Evolutionary conservation across 2,329 filamentous ascomycete genomes (phyloP).

Genomic region (Cadophora gregata): DNA sequence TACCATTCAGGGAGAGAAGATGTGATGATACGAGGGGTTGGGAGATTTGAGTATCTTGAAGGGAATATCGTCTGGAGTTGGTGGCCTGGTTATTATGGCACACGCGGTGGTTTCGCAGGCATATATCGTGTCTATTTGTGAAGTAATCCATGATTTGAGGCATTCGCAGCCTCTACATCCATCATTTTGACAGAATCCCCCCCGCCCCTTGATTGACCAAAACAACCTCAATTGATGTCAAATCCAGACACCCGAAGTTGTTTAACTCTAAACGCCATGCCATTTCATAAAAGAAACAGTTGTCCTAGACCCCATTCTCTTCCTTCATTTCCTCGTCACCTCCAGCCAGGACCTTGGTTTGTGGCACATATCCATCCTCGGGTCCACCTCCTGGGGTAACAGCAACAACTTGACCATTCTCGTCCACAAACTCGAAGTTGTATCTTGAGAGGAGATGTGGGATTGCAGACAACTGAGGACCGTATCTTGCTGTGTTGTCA

Average conservation of each 20-base stretch:
- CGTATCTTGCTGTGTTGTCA: conserved; percentile 94
- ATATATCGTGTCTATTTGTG: neutral
- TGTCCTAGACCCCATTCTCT: conserved; percentile 48
- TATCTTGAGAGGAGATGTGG: conserved; percentile 93
- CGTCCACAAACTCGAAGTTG: conserved; percentile 97
- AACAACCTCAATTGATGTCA: conserved; percentile 20
- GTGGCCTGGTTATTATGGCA: neutral
- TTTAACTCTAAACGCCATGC: conserved; percentile 36
- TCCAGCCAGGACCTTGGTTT: conserved; percentile 68
- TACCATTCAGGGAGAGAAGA: conserved; percentile 89
- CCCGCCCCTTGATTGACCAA: neutral
- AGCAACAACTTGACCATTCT: conserved; percentile 85
- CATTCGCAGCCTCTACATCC: neutral
- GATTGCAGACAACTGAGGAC: conserved; percentile 94
- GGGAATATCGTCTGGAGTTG: neutral
- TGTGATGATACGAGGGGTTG: conserved; percentile 32
- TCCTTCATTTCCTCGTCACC: conserved; percentile 63
- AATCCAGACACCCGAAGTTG: conserved; percentile 28
- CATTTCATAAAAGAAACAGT: conserved; percentile 25
- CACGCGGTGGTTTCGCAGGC: neutral
- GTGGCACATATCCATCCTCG: conserved; percentile 60
- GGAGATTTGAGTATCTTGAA: neutral
- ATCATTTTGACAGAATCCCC: conserved; percentile 1
- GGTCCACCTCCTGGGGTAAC: conserved; percentile 77
- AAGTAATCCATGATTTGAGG: neutral